These are phyloP conservation scores for Cryptomeria japonica DNA, from an alignment of 75 land plant genomes.

Conservation along the genomic window DNA sequence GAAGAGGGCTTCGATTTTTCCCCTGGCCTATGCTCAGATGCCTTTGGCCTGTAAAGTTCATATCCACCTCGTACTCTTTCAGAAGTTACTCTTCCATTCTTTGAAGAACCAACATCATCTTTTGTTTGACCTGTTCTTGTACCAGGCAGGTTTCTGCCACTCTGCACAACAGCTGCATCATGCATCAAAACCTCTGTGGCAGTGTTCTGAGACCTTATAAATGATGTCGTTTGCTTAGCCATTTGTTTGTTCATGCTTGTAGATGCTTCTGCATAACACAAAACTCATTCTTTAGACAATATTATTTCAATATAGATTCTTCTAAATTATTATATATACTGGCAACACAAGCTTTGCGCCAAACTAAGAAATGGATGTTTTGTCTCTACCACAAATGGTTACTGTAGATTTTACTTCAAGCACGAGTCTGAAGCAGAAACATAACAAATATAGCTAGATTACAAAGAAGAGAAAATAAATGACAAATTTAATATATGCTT, in stretches of 20 bases:
- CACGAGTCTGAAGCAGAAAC: not conserved
- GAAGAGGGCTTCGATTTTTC: not conserved
- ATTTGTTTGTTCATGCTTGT: not conserved
- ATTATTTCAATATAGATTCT: not conserved
- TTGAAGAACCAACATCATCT: not conserved
- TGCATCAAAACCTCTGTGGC: not conserved
- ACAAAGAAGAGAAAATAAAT: not conserved
- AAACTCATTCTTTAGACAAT: not conserved
- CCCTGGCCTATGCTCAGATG: not conserved
- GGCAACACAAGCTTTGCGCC: not conserved
- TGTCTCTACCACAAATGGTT: not conserved
- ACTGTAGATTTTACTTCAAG: not conserved
- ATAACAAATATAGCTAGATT: not conserved
- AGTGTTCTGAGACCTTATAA: not conserved
- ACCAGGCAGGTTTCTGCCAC: not conserved
- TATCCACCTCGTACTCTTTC: constrained; percentile 8
- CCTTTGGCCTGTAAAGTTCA: constrained; percentile 6
- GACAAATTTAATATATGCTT: not conserved
- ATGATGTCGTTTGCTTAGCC: not conserved
- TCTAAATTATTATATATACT: not conserved
- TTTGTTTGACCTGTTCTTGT: not conserved
- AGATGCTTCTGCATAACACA: not conserved
- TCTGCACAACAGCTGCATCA: not conserved
- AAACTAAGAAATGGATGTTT: not conserved
- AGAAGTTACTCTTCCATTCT: not conserved